Evolutionary conservation across 2,329 filamentous ascomycete species (phyloP), one percentile per base, ranked within the genome.

Genomic region (Beauveria brongniartii): DNA sequence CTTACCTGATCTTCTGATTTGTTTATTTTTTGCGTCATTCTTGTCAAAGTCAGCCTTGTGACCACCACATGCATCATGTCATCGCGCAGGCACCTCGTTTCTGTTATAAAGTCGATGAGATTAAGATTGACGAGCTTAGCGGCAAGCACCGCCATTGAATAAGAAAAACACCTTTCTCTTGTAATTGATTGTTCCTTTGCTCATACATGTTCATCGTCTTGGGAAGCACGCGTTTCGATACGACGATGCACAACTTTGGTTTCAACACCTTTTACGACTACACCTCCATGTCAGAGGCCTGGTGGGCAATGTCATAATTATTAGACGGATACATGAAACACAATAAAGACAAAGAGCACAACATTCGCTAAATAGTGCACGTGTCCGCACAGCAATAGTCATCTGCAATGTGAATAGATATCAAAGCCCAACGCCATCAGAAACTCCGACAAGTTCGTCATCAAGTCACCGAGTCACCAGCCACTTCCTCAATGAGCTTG

Each of bases 401-500:
- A 41, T 46, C 26, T 46, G 57, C 28, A 43, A 47, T 34, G 16
- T 53, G 26, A 47, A 53, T 14, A 51, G 7, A 41, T 30, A 24
- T 28, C 34, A 30, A 57, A 57, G 26, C 44, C 47, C 48, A 54
- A 53, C 48, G 57, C 50, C 57, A 37, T 18, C 57, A 59, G 2
- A 24, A 59, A 59, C 57, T 59, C 57, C 57, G 37, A 47, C 20
- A 46, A 18, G 48, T 46, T 28, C 57, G 12, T 24, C 46, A 59
- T 46, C 2, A 52, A 8, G 28, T 40, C 22, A 18, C 16, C 43
- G 2, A 50, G 55, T 41, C 7, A 28, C 5, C 12, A 26, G 22
- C 16, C 22, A 24, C 9, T 48, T 22, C 40, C 16, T 14, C 16
- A 40, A 22, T 26, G n/a, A 28, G 3, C 41, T 20, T 14, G 14